Evolutionary conservation across 1,284 basidiomycete species (phyloP).

Genomic region (Naganishia cerealis): DNA sequence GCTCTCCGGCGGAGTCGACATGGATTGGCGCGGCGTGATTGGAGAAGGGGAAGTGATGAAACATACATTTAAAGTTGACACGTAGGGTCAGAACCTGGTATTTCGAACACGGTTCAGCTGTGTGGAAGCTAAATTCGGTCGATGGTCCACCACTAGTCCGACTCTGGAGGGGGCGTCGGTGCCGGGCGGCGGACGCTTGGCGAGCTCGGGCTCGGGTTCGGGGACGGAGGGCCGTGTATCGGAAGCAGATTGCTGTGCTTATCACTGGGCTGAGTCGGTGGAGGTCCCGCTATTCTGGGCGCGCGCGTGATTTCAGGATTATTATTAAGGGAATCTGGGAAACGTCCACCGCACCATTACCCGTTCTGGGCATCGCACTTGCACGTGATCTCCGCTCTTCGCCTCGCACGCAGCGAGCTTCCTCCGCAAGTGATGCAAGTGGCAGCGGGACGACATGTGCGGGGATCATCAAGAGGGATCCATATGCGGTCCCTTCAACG

Average conservation of each 20-base stretch:
- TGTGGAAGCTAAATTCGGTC: too few relatives aligned
- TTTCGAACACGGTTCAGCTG: too few relatives aligned
- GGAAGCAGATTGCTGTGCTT: background rate
- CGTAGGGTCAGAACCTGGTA: too few relatives aligned
- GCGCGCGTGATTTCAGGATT: too few relatives aligned
- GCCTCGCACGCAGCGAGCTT: conserved; percentile 6
- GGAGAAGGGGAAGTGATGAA: too few relatives aligned
- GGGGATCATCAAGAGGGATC: background rate
- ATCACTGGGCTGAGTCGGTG: background rate
- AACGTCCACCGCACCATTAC: background rate
- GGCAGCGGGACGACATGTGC: background rate
- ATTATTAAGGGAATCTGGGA: too few relatives aligned
- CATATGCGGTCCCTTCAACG: background rate
- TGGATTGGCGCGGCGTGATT: too few relatives aligned
- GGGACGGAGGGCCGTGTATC: background rate
- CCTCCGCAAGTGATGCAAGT: background rate
- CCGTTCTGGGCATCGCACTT: conserved; percentile 15
- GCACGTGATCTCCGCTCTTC: conserved; percentile 3
- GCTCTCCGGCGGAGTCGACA: too few relatives aligned
- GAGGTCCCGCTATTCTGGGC: too few relatives aligned
- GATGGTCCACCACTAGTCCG: too few relatives aligned
- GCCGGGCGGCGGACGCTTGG: background rate
- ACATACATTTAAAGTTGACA: too few relatives aligned
- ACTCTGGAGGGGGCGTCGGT: too few relatives aligned
- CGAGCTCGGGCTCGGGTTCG: background rate